These are phyloP conservation scores for Herpetospermum pedunculosum DNA, from an alignment of 306 rosid genomes.

Conservation along the genomic window DNA sequence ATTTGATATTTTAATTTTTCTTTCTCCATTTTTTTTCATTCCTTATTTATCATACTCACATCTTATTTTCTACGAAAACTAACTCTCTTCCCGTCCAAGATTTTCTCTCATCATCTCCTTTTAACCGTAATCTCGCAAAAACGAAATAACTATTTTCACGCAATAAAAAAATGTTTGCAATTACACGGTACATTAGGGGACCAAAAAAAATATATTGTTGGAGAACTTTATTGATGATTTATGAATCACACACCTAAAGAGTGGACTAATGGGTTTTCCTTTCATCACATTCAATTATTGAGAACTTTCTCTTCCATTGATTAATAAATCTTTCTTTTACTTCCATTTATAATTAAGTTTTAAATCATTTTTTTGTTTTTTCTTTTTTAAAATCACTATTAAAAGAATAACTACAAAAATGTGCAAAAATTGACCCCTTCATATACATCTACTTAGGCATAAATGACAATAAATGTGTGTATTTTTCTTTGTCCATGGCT, in stretches of 20 bases:
- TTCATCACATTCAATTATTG: background rate
- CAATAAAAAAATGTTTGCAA: too few relatives aligned
- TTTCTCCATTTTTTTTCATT: too few relatives aligned
- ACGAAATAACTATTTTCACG: too few relatives aligned
- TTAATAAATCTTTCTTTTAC: background rate
- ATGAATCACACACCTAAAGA: background rate
- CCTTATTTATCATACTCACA: too few relatives aligned
- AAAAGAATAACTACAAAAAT: background rate
- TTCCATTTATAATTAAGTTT: background rate
- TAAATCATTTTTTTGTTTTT: background rate
- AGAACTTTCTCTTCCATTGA: background rate
- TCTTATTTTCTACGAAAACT: too few relatives aligned
- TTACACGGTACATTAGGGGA: too few relatives aligned
- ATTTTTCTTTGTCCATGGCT: background rate
- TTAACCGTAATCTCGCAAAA: too few relatives aligned
- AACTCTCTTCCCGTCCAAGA: too few relatives aligned
- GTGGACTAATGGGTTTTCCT: background rate
- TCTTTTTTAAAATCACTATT: background rate
- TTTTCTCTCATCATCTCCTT: too few relatives aligned
- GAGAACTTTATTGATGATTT: background rate
- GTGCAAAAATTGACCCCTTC: background rate
- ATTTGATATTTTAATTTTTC: too few relatives aligned
- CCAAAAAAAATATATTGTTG: too few relatives aligned
- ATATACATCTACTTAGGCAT: background rate
- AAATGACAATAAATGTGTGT: background rate